phyloP scores from a whole-genome alignment of 129 eudicot species.

The Artemisia tridentata region DNA sequence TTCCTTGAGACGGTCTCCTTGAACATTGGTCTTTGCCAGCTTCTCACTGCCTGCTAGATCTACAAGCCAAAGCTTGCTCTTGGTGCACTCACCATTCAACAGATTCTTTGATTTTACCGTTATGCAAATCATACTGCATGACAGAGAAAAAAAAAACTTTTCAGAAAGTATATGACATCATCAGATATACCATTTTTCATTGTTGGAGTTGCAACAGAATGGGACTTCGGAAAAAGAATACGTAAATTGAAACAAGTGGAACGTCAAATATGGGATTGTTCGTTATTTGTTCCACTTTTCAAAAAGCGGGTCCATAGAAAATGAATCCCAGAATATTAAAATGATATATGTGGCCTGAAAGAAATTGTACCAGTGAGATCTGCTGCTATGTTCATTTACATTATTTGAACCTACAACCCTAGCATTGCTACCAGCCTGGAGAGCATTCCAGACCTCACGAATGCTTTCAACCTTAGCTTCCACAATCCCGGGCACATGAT shows the following conservation, averaged over 20 bases:
- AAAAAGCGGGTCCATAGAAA: not conserved
- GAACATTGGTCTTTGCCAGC: constrained; percentile 41
- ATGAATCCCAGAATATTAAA: constrained; percentile 1
- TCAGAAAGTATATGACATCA: not conserved
- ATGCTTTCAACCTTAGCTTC: constrained; percentile 43
- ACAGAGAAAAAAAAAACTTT: not conserved
- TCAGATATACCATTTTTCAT: constrained; percentile 3
- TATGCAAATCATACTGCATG: constrained; percentile 40
- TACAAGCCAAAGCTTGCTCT: constrained; percentile 54
- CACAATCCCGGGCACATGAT: constrained; percentile 49
- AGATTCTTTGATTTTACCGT: constrained; percentile 40
- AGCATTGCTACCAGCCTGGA: constrained; percentile 41
- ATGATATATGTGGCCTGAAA: not conserved
- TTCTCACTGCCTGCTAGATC: constrained; percentile 56
- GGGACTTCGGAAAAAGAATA: not conserved
- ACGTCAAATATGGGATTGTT: not conserved
- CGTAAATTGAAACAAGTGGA: not conserved
- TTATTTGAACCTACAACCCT: constrained; percentile 49
- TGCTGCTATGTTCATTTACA: constrained; percentile 46
- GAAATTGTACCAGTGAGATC: constrained; percentile 42
- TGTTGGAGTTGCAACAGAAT: not conserved
- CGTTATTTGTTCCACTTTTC: not conserved
- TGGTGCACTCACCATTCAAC: constrained; percentile 46
- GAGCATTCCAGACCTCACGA: constrained; percentile 43
- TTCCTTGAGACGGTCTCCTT: constrained; percentile 49